Evolutionary conservation across 2,329 filamentous ascomycete genomes (phyloP).

Genomic region (Aspergillus unguis): DNA sequence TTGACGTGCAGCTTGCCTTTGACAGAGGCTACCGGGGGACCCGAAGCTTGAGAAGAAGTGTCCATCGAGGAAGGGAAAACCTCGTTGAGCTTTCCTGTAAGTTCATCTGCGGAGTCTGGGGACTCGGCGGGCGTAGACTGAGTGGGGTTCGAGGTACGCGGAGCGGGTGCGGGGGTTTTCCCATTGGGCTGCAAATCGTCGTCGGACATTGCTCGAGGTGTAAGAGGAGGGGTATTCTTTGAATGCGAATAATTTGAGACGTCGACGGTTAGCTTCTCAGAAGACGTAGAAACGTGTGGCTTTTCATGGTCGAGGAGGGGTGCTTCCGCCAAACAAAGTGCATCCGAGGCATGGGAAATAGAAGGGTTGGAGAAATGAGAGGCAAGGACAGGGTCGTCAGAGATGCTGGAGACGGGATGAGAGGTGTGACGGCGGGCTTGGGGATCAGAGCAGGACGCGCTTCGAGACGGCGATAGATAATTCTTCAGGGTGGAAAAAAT

Average conservation of each 20-base stretch:
- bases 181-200: slow-evolving; percentile 45
- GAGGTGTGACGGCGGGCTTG: slow-evolving; percentile 45
- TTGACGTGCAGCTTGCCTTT: slow-evolving; percentile 89
- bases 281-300: slow-evolving; percentile 40
- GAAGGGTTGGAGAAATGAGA: slow-evolving; percentile 67
- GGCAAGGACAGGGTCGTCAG: slow-evolving; percentile 64
- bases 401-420: slow-evolving; percentile 61
- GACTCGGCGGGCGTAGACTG: slow-evolving; percentile 21
- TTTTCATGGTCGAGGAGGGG: slow-evolving; percentile 51
- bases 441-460: slow-evolving; percentile 30
- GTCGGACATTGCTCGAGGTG: slow-evolving; percentile 79
- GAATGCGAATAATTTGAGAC: slow-evolving; percentile 55
- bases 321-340: slow-evolving; percentile 42
- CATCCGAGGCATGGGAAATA: slow-evolving; percentile 51
- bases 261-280: slow-evolving; percentile 77
- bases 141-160: slow-evolving; percentile 19
- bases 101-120: slow-evolving; percentile 33
- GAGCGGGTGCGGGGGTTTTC: slow-evolving; percentile 26
- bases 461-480: slow-evolving; percentile 39
- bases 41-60: slow-evolving; percentile 33
- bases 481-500: slow-evolving; percentile 46
- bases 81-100: slow-evolving; percentile 36
- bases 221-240: slow-evolving; percentile 92
- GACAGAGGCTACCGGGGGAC: slow-evolving; percentile 64
- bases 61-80: slow-evolving; percentile 31